Conservation (phyloP, 2,329 filamentous ascomycete genomes). For the Verticillium nubilum region DNA sequence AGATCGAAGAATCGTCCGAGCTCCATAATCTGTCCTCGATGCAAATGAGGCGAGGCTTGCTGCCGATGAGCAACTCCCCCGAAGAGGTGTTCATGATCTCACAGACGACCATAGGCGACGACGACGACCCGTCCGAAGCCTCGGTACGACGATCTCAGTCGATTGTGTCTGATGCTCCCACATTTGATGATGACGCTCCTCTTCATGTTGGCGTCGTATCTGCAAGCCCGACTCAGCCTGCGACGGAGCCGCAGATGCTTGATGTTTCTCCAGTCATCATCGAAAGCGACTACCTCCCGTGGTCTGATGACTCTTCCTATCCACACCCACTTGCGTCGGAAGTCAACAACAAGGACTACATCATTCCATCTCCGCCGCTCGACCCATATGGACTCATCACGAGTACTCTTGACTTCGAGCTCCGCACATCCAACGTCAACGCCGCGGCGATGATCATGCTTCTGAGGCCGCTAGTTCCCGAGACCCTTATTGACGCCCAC, state of each 20-base stretch:
- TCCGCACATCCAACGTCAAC: conserved; percentile 49
- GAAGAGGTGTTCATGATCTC: conserved; percentile 39
- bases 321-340: conserved; percentile 34
- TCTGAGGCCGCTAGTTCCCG: conserved; percentile 50
- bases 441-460: conserved; percentile 57
- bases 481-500: conserved; percentile 46
- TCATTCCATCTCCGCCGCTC: conserved; percentile 31
- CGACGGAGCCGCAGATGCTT: conserved; percentile 23
- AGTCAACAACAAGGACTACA: neutral
- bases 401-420: conserved; percentile 51
- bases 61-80: conserved; percentile 20
- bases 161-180: conserved; percentile 1
- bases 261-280: conserved; percentile 37
- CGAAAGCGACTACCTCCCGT: conserved; percentile 55
- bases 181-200: conserved; percentile 8
- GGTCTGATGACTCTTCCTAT: conserved; percentile 51
- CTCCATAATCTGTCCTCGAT: conserved; percentile 4
- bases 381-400: conserved; percentile 50
- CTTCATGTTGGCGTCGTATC: conserved; percentile 8
- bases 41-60: neutral
- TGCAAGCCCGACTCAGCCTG: conserved; percentile 19
- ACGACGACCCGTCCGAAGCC: conserved; percentile 23
- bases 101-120: conserved; percentile 33
- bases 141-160: neutral
- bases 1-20: conserved; percentile 20